Evolutionary conservation across 75 land plant genomes (phyloP).

Genomic region (Pinus tabuliformis): DNA sequence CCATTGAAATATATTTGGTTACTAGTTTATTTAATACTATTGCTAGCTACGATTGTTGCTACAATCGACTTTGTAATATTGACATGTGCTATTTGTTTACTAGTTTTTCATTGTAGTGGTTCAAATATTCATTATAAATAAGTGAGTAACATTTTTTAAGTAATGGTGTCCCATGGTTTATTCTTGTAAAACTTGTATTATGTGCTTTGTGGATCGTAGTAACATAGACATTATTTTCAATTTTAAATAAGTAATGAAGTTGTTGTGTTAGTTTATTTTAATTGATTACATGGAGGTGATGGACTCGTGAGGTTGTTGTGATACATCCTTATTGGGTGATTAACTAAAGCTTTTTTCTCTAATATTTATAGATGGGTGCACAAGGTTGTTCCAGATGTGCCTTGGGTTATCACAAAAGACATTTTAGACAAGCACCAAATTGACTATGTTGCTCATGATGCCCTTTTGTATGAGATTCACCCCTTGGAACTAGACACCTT

Average conservation of each 20-base stretch:
- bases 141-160: no score
- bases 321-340: slow-evolving; percentile 43
- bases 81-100: neutral
- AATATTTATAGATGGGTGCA: slow-evolving; percentile 48
- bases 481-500: neutral
- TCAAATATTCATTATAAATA: neutral
- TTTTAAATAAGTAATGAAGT: no score
- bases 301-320: slow-evolving; percentile 42
- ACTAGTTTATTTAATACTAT: no score
- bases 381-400: slow-evolving; percentile 42
- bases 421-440: slow-evolving; percentile 41
- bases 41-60: no score
- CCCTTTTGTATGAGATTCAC: slow-evolving; percentile 36
- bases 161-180: no score
- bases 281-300: slow-evolving; percentile 1
- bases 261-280: no score
- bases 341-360: neutral
- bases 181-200: no score
- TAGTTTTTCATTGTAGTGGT: neutral
- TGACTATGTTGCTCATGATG: slow-evolving; percentile 40
- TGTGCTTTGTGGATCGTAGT: no score
- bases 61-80: neutral
- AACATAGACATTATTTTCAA: no score
- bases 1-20: no score
- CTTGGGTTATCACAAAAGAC: slow-evolving; percentile 48